Conservation (phyloP, 805 yeast genomes). For the Spathaspora sp. region DNA sequence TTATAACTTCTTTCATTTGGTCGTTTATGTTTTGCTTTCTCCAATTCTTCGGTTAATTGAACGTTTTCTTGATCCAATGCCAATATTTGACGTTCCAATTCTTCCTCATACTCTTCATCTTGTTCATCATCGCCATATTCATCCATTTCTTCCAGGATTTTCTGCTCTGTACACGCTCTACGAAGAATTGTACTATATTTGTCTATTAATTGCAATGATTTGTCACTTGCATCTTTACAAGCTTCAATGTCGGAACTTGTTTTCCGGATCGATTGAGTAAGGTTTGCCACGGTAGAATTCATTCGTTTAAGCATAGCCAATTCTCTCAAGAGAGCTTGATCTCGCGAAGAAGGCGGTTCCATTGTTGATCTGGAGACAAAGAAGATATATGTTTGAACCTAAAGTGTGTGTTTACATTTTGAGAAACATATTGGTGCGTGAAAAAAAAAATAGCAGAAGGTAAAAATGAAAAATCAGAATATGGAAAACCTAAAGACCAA, state of each 20-base stretch:
- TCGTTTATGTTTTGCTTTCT: constrained; percentile 7
- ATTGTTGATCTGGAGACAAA: background rate
- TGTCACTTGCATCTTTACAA: background rate
- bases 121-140: constrained; percentile 15
- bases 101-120: constrained; percentile 18
- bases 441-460: background rate
- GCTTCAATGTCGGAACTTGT: background rate
- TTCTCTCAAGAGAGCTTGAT: constrained; percentile 24
- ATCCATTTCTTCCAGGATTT: constrained; percentile 11
- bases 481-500: no score
- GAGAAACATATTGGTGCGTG: background rate
- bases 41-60: constrained; percentile 16
- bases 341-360: background rate
- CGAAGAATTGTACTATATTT: background rate
- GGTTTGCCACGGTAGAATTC: constrained; percentile 27
- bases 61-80: constrained; percentile 25
- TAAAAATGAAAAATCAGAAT: background rate
- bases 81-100: constrained; percentile 20
- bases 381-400: background rate
- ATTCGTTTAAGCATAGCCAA: constrained; percentile 28
- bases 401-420: constrained; percentile 1
- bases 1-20: background rate
- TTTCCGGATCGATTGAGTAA: constrained; percentile 9
- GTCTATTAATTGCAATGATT: background rate
- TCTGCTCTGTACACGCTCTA: constrained; percentile 25